Percentiles rank a stretch among this genome's conserved stretches.
Evolutionary conservation across 2,329 filamentous ascomycete species (phyloP).

Genomic region (Cladosporium cucumerinum): DNA sequence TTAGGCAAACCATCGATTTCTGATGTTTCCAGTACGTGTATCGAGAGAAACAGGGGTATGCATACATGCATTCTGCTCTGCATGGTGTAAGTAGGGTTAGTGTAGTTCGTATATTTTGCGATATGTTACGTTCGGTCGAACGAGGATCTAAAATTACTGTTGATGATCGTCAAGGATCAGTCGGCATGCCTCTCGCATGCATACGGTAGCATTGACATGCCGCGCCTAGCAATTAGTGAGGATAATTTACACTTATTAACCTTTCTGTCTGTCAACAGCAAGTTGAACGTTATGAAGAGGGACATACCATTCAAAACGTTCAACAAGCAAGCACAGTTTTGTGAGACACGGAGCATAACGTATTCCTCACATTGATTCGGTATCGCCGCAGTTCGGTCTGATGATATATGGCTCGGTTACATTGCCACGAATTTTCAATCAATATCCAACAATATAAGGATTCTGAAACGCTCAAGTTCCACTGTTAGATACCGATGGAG

Average conservation of each 20-base stretch:
- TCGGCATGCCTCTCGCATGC: not conserved
- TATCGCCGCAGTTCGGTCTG: not conserved
- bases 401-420: not conserved
- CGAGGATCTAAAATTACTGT: not conserved
- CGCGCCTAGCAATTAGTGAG: not conserved
- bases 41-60: not conserved
- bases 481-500: not conserved
- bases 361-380: not conserved
- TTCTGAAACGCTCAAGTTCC: not conserved
- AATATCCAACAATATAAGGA: not conserved
- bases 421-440: not conserved
- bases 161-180: not conserved
- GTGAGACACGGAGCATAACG: not conserved
- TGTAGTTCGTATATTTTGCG: not conserved
- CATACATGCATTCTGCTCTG: not conserved
- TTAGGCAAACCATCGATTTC: not conserved
- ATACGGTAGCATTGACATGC: not conserved
- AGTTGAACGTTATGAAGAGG: not conserved
- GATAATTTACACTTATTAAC: not conserved
- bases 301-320: not conserved
- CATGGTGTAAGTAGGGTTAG: not conserved
- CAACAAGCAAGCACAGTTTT: not conserved
- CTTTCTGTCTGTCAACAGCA: not conserved
- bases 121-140: not conserved
- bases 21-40: not conserved